Evolutionary conservation across 805 yeast genomes (phyloP).

Genomic region (Kluyveromyces nonfermentans): DNA sequence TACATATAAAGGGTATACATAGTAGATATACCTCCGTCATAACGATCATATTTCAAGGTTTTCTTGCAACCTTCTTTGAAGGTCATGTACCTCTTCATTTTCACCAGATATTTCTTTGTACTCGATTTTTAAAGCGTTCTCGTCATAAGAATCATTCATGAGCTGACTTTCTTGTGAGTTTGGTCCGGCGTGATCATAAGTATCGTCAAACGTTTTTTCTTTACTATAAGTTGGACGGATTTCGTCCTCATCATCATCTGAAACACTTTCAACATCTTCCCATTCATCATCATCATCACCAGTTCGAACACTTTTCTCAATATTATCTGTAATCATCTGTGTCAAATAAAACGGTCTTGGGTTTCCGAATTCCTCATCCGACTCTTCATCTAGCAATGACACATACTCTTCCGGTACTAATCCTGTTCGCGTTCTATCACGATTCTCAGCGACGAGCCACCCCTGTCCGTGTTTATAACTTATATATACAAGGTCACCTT

Average conservation of each 20-base stretch:
- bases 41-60: neutral
- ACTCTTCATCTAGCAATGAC: constrained; percentile 32
- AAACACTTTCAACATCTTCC: constrained; percentile 31
- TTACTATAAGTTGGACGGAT: constrained; percentile 20
- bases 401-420: constrained; percentile 94
- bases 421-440: constrained; percentile 45
- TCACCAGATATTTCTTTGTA: neutral
- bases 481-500: constrained; percentile 79
- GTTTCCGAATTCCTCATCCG: constrained; percentile 18
- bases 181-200: neutral
- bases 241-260: constrained; percentile 15
- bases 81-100: neutral
- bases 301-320: constrained; percentile 21
- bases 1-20: neutral
- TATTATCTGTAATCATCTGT: constrained; percentile 23
- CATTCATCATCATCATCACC: constrained; percentile 22
- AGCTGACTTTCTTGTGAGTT: neutral
- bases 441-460: constrained; percentile 85
- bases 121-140: neutral
- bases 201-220: constrained; percentile 5
- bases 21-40: neutral
- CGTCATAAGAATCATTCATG: neutral
- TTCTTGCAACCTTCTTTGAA: neutral
- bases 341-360: constrained; percentile 42
- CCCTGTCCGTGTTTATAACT: constrained; percentile 95